Percentiles rank a stretch among this genome's conserved stretches.
Evolutionary conservation across 2,329 filamentous ascomycete genomes (phyloP).

Genomic region (Podosphaera xanthii): DNA sequence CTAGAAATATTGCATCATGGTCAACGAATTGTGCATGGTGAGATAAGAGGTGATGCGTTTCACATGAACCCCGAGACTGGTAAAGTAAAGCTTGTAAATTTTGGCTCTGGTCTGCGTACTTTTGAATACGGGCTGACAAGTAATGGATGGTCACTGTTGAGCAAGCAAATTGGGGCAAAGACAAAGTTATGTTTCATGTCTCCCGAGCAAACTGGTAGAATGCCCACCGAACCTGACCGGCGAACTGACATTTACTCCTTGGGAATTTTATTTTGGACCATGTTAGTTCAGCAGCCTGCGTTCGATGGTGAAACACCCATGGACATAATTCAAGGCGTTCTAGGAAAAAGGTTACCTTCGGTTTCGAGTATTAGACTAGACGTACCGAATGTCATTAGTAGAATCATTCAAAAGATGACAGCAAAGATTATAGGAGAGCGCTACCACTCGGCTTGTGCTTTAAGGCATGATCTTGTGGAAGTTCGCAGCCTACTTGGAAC

Average conservation of each 20-base stretch:
- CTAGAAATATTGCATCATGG: conserved; percentile 76
- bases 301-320: conserved; percentile 62
- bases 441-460: conserved; percentile 70
- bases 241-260: conserved; percentile 87
- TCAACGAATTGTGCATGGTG: conserved; percentile 68
- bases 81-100: conserved; percentile 56
- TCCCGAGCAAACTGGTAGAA: conserved; percentile 79
- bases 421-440: conserved; percentile 68
- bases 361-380: conserved; percentile 60
- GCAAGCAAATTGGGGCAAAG: conserved; percentile 63
- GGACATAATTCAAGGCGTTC: conserved; percentile 76
- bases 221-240: conserved; percentile 76
- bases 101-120: conserved; percentile 65
- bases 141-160: conserved; percentile 65
- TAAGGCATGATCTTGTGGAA: conserved; percentile 57
- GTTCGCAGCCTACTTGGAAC: conserved; percentile 53
- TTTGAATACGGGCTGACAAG: conserved; percentile 79
- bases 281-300: conserved; percentile 56
- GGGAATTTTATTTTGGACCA: conserved; percentile 70
- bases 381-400: conserved; percentile 59
- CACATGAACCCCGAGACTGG: conserved; percentile 56
- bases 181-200: conserved; percentile 82
- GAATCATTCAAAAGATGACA: conserved; percentile 79
- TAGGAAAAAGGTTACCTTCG: conserved; percentile 55
- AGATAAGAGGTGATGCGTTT: conserved; percentile 76